Evolutionary conservation across 75 land plant species (phyloP).

Genomic region (Selaginella moellendorffii): DNA sequence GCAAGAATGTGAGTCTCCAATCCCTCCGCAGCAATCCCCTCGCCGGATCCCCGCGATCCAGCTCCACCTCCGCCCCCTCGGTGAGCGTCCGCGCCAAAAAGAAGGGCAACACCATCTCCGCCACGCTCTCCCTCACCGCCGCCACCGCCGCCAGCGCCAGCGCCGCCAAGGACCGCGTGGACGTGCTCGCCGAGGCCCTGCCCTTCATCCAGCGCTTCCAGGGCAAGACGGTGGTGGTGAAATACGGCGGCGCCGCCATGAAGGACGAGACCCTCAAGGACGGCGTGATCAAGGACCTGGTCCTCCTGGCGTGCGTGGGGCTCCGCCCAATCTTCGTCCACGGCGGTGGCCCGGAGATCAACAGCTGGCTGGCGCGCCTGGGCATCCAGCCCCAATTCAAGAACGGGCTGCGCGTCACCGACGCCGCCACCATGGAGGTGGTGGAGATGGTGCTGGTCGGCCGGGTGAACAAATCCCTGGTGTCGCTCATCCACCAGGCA

Average conservation of each 20-base stretch:
- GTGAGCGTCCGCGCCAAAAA: no score
- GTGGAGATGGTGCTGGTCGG: slow-evolving; percentile 92
- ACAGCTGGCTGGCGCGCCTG: slow-evolving; percentile 49
- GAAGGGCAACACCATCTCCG: no score
- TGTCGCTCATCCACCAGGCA: slow-evolving; percentile 68
- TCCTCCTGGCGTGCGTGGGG: slow-evolving; percentile 79
- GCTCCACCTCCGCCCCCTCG: no score
- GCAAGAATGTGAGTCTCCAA: no score
- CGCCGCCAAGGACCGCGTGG: slow-evolving; percentile 54
- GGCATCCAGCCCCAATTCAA: slow-evolving; percentile 52
- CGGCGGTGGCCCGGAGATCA: slow-evolving; percentile 98
- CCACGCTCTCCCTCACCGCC: no score
- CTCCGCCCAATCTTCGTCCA: slow-evolving; percentile 77
- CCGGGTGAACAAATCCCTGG: slow-evolving; percentile 69
- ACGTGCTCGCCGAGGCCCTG: slow-evolving; percentile 74
- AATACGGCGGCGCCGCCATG: slow-evolving; percentile 98
- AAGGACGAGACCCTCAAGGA: slow-evolving; percentile 46
- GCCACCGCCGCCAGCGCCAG: no score
- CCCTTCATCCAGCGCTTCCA: slow-evolving; percentile 92
- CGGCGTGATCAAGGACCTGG: slow-evolving; percentile 86
- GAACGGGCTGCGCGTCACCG: slow-evolving; percentile 88
- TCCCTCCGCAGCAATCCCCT: no score
- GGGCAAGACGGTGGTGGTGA: slow-evolving; percentile 84
- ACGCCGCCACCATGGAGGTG: slow-evolving; percentile 72
- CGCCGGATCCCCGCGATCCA: no score